Evolutionary conservation across 495 filamentous ascomycete species (phyloP).

Genomic region (Podospora conica): DNA sequence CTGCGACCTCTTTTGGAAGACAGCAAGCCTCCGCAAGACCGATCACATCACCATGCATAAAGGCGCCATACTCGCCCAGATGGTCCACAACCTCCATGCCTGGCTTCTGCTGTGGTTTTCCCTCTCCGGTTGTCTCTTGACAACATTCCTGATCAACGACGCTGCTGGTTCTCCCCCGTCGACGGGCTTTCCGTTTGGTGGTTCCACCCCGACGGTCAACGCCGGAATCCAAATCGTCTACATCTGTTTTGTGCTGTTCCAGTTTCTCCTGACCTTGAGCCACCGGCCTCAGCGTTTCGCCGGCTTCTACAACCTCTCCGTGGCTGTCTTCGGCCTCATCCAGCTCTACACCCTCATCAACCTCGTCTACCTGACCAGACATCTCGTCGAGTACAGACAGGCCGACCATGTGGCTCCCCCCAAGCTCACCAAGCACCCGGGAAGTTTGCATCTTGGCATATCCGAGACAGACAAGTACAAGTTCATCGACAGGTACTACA

Average conservation of each 20-base stretch:
- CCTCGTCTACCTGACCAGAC: neutral
- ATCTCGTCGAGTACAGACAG: neutral
- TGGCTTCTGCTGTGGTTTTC: slow-evolving; percentile 1
- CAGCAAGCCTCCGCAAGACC: neutral
- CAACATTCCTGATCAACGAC: slow-evolving; percentile 1
- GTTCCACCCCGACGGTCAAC: neutral
- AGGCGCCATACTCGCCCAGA: neutral
- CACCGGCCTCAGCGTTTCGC: neutral
- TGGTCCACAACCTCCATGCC: neutral
- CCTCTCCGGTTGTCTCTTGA: neutral
- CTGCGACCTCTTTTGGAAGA: neutral
- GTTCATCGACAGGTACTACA: neutral
- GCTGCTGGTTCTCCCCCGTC: neutral
- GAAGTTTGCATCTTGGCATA: neutral
- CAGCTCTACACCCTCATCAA: neutral
- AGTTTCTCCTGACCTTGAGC: neutral
- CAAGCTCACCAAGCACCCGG: neutral
- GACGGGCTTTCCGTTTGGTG: neutral
- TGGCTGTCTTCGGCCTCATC: neutral
- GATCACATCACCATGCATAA: neutral
- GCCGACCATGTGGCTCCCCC: neutral
- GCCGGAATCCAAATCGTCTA: neutral
- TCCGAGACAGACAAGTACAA: neutral
- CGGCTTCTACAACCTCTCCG: neutral
- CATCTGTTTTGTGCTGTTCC: neutral